A percentile compares a stretch with the other conserved stretches of the same genome.
phyloP scores from a whole-genome alignment of 2,329 filamentous ascomycete genomes.

The Colletotrichum ledebouriae region DNA sequence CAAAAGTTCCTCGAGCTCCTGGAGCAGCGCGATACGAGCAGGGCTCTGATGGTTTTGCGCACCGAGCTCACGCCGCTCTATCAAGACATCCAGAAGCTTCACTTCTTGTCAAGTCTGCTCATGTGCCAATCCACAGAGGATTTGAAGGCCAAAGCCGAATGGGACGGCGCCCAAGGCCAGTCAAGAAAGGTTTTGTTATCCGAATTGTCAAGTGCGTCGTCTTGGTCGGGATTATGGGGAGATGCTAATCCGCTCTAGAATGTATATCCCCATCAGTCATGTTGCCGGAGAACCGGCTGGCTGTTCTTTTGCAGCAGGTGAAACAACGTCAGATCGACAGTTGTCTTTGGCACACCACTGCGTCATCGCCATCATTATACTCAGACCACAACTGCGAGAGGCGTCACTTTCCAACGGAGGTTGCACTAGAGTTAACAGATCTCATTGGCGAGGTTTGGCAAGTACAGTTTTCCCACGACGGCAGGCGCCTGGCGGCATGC shows the following conservation, averaged over 20 bases:
- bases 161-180: constrained; percentile 84
- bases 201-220: constrained; percentile 81
- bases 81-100: constrained; percentile 81
- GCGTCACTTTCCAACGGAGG: constrained; percentile 81
- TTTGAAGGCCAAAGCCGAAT: constrained; percentile 80
- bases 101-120: constrained; percentile 87
- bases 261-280: constrained; percentile 97
- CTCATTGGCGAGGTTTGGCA: constrained; percentile 92
- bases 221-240: neutral
- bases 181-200: constrained; percentile 83
- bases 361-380: constrained; percentile 84
- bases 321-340: constrained; percentile 86
- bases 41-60: constrained; percentile 85
- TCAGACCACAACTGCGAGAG: constrained; percentile 88
- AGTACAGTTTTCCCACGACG: constrained; percentile 90
- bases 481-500: constrained; percentile 83
- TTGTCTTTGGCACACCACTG: constrained; percentile 91
- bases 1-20: constrained; percentile 96
- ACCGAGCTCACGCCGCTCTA: constrained; percentile 89
- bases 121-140: constrained; percentile 89
- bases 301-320: constrained; percentile 83
- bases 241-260: constrained; percentile 61
- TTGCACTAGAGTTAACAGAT: constrained; percentile 77
- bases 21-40: constrained; percentile 78
- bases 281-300: constrained; percentile 92